A percentile compares a stretch with the other conserved stretches of the same genome.
Conservation (phyloP, 108 stramenopile genomes). For the Nitzschia sp. region DNA sequence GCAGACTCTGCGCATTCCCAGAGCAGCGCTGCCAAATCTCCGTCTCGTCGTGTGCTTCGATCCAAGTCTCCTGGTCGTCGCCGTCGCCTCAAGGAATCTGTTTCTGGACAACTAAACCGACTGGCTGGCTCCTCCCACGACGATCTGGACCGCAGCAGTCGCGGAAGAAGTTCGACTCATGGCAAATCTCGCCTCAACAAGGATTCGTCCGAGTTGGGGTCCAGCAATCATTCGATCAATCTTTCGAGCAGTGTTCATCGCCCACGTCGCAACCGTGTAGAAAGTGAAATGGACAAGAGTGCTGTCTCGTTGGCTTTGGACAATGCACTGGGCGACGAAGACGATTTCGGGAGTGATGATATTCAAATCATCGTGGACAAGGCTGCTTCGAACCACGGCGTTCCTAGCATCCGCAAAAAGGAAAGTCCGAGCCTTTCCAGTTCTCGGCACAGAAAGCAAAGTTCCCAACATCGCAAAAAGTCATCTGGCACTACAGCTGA, state of each 20-base stretch:
- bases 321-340: slow-evolving; percentile 1
- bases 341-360: no score
- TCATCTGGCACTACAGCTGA: no score
- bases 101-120: background rate
- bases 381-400: no score
- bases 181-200: background rate
- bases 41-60: background rate
- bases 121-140: background rate
- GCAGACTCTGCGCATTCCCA: background rate
- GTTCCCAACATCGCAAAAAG: no score
- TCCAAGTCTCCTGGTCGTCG: slow-evolving; percentile 15
- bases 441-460: no score
- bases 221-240: slow-evolving; percentile 1
- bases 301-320: slow-evolving; percentile 1
- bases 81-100: slow-evolving; percentile 4
- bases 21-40: background rate
- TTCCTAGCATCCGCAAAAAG: no score
- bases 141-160: no score
- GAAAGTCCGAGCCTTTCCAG: no score
- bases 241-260: slow-evolving; percentile 8
- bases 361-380: no score
- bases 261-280: slow-evolving; percentile 1
- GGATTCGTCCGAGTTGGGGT: background rate
- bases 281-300: slow-evolving; percentile 1
- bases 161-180: no score